Conservation (phyloP, 2,329 filamentous ascomycete genomes). For the Talaromyces sp. region DNA sequence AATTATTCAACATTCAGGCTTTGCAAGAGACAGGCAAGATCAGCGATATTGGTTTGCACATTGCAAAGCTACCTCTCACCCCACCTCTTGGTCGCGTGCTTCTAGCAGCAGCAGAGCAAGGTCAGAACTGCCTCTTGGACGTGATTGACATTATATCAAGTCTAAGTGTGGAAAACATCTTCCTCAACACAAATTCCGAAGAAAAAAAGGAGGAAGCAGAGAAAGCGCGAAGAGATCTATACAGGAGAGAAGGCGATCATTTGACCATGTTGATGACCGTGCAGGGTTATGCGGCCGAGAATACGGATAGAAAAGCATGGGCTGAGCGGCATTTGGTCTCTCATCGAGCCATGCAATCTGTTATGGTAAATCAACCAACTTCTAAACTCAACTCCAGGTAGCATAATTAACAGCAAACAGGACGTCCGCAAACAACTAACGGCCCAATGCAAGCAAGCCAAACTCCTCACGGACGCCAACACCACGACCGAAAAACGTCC, state of each 20-base stretch:
- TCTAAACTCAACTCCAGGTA: background rate
- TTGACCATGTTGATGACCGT: conserved; percentile 60
- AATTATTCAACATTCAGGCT: conserved; percentile 75
- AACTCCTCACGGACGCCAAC: conserved; percentile 31
- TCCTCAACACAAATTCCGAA: conserved; percentile 57
- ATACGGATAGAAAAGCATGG: conserved; percentile 58
- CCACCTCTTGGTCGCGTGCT: conserved; percentile 78
- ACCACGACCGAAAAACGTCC: conserved; percentile 27
- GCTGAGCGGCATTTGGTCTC: conserved; percentile 57
- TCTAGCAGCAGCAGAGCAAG: conserved; percentile 68
- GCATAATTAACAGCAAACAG: conserved; percentile 24
- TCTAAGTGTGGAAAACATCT: conserved; percentile 63
- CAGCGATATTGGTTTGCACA: conserved; percentile 68
- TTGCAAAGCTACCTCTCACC: conserved; percentile 79
- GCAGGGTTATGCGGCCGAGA: conserved; percentile 57
- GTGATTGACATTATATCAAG: conserved; percentile 77
- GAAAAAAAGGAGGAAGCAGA: conserved; percentile 59
- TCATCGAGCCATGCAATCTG: conserved; percentile 62
- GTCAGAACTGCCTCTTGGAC: conserved; percentile 71
- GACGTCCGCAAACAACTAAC: conserved; percentile 62
- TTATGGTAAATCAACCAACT: conserved; percentile 48
- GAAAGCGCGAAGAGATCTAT: conserved; percentile 53
- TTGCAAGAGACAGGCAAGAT: conserved; percentile 69
- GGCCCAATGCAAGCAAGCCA: conserved; percentile 51
- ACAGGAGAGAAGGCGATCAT: conserved; percentile 61